phyloP scores from a whole-genome alignment of 176 grass and related monocot species.

The Raddia distichophylla region DNA sequence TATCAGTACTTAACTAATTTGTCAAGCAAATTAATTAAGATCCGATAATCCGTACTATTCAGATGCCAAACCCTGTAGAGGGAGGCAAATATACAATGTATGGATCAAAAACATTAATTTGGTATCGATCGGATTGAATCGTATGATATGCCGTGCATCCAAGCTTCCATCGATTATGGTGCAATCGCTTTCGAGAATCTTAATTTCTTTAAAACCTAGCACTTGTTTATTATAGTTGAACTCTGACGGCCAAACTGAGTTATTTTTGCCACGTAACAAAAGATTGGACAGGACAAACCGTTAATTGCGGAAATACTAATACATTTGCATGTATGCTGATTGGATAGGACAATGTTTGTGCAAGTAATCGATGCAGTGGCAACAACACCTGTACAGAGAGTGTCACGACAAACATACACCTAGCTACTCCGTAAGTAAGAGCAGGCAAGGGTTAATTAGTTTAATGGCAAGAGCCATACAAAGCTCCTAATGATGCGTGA shows the following conservation, averaged over 20 bases:
- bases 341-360: background rate
- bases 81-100: background rate
- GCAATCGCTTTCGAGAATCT: slow-evolving; percentile 36
- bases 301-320: background rate
- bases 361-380: background rate
- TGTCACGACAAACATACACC: background rate
- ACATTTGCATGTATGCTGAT: background rate
- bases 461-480: slow-evolving; percentile 31
- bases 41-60: slow-evolving; percentile 22
- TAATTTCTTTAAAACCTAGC: background rate
- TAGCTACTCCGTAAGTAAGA: background rate
- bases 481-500: slow-evolving; percentile 62
- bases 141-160: slow-evolving; percentile 20
- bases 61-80: slow-evolving; percentile 33
- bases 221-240: background rate
- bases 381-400: background rate
- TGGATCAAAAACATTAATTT: background rate
- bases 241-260: background rate
- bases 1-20: background rate
- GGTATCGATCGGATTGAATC: slow-evolving; percentile 12
- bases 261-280: background rate
- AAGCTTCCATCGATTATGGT: background rate
- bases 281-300: background rate
- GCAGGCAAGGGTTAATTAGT: background rate
- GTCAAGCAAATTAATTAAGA: background rate